Evolutionary conservation across 148 eudicot species (phyloP), one percentile per base, ranked within the genome.

Genomic region (Silene latifolia): DNA sequence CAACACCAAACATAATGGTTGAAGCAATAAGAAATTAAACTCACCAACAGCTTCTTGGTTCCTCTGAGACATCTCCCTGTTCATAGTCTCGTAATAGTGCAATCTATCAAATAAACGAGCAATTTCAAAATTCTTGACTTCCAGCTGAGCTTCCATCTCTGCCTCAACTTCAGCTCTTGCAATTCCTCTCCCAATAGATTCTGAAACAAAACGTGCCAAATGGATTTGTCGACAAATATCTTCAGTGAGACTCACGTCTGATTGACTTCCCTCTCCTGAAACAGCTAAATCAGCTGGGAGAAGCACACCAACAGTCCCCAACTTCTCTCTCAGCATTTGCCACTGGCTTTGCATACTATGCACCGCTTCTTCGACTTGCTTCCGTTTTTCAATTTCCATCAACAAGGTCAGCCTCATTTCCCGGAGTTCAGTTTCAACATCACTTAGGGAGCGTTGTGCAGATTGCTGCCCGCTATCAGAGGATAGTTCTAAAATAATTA

Each of bases 1-100:
- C 64, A 56, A 39, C 5, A 6, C 0, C 18, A 67, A 67, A 17
- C 64, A 25, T 69, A 17, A 42, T 54, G 2, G 13, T 29, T 46
- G 3, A 46, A 3, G 18, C 29, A 53, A 64, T 4, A 2, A 8
- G 25, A 77, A 23, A 14, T 15, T 24, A 32, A 56, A 53, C 94
- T 85, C 82, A 96, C 99, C 99, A 47, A 96, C 78, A 32, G 88
- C 85, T 88, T 96, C 99, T 83, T 92, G 99, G 78, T 96, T 96
- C 83, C 98, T 92, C 68, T 96, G 98, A 68, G 98, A 92, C 99
- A 96, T 96, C 83, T 96, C 99, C 72, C 79, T 83, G 80, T 96
- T 96, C 87, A 92, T 88, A 71, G 93, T 86, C 83, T 96, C 98
- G 23, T 92, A 92, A 78, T 96, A 96, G 72, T 84, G 92, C 80